Evolutionary conservation across 1,139 yeast species (phyloP).

Genomic region (Pichia sp.): DNA sequence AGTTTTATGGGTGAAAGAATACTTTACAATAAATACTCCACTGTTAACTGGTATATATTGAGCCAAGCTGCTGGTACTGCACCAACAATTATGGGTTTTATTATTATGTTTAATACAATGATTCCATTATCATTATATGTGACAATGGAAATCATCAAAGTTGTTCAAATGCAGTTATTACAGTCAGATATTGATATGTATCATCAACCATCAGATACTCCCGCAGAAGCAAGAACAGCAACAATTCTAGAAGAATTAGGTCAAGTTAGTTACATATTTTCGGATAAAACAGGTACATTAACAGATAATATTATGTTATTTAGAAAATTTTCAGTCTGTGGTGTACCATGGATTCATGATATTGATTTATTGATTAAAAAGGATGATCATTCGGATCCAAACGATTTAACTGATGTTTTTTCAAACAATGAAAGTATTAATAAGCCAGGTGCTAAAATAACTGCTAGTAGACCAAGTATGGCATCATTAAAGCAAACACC

Average conservation of each 20-base stretch:
- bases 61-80: constrained; percentile 80
- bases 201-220: constrained; percentile 74
- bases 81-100: constrained; percentile 88
- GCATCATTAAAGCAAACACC: constrained; percentile 29
- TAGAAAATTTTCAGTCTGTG: constrained; percentile 76
- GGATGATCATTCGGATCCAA: constrained; percentile 17
- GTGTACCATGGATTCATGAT: constrained; percentile 86
- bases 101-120: constrained; percentile 94
- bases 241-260: constrained; percentile 95
- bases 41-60: constrained; percentile 66
- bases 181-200: constrained; percentile 96
- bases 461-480: constrained; percentile 49
- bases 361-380: constrained; percentile 39
- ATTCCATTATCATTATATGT: constrained; percentile 93
- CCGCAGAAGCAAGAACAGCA: constrained; percentile 92
- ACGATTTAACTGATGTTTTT: constrained; percentile 12
- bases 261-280: constrained; percentile 88
- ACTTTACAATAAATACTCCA: constrained; percentile 37
- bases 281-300: constrained; percentile 95
- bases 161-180: constrained; percentile 70
- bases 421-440: constrained; percentile 6
- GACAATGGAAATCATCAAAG: constrained; percentile 92
- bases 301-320: constrained; percentile 89
- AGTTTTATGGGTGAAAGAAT: constrained; percentile 76
- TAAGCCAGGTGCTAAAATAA: constrained; percentile 28